phyloP scores from a whole-genome alignment of 495 filamentous ascomycete genomes.

The Chlorociboria aeruginascens region DNA sequence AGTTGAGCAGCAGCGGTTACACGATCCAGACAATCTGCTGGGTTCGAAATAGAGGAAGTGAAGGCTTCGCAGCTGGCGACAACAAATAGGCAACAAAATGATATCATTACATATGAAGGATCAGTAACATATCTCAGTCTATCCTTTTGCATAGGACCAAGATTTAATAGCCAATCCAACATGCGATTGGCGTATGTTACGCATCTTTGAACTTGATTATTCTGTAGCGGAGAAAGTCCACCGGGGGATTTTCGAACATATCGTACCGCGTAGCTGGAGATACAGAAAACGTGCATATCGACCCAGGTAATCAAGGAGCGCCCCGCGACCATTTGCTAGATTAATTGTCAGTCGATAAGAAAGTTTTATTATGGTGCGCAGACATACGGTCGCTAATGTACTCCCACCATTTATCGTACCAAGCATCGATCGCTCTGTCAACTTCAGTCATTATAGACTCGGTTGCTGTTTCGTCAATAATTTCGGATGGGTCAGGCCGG shows the following conservation, averaged over 20 bases:
- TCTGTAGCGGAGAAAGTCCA: neutral
- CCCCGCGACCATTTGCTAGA: neutral
- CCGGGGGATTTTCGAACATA: neutral
- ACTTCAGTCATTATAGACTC: neutral
- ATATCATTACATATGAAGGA: constrained; percentile 1
- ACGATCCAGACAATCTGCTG: neutral
- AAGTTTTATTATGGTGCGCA: no score
- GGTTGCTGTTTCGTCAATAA: neutral
- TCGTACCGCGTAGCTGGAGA: neutral
- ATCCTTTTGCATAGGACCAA: constrained; percentile 1
- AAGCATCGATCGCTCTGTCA: neutral
- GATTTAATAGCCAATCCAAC: constrained; percentile 1
- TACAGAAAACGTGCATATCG: constrained; percentile 3
- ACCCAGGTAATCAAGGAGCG: neutral
- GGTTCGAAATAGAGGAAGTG: neutral
- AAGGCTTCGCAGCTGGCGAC: constrained; percentile 1
- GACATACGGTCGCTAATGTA: neutral
- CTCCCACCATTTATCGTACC: constrained; percentile 1
- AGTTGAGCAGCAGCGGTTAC: constrained; percentile 2
- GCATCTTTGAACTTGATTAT: neutral
- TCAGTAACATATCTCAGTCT: constrained; percentile 1
- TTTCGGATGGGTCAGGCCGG: neutral
- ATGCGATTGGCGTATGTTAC: constrained; percentile 3
- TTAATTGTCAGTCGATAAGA: neutral
- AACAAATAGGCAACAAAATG: constrained; percentile 2